Conservation (phyloP, 768 basidiomycete species). For the Gloeostereum incarnatum region DNA sequence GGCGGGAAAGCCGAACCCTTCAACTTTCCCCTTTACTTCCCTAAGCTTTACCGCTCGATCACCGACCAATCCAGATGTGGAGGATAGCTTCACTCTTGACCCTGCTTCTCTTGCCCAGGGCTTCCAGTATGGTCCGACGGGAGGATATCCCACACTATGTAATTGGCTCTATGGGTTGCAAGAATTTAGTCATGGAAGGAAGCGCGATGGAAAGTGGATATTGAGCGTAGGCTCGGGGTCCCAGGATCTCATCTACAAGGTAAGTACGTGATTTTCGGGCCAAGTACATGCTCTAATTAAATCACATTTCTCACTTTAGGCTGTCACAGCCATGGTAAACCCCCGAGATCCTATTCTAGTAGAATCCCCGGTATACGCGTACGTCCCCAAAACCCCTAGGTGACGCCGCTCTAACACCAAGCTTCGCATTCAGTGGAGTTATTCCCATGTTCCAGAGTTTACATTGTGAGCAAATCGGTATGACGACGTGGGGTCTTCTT, state of each 20-base stretch:
- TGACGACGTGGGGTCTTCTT: conserved; percentile 12
- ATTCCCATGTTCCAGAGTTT: conserved; percentile 53
- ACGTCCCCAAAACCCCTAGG: conserved; percentile 14
- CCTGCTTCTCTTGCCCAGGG: conserved; percentile 51
- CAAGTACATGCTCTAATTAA: not conserved
- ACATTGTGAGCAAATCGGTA: conserved; percentile 53
- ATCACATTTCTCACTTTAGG: conserved; percentile 30
- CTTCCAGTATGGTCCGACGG: conserved; percentile 71
- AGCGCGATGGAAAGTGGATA: conserved; percentile 56
- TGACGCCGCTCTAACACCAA: conserved; percentile 6
- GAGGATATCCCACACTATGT: conserved; percentile 53
- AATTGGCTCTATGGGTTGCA: conserved; percentile 72
- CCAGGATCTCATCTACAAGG: conserved; percentile 88
- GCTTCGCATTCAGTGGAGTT: conserved; percentile 49
- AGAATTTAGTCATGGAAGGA: conserved; percentile 55
- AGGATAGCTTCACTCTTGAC: conserved; percentile 44
- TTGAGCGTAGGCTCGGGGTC: conserved; percentile 76
- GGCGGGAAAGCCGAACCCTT: conserved; percentile 86
- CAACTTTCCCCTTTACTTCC: conserved; percentile 86
- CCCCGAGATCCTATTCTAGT: conserved; percentile 76
- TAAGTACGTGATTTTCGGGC: conserved; percentile 16
- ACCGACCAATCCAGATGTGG: conserved; percentile 31
- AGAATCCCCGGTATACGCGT: conserved; percentile 78
- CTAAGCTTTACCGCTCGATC: conserved; percentile 58
- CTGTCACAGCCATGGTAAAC: conserved; percentile 60